Percentiles rank a stretch among this genome's conserved stretches.
Evolutionary conservation across 768 basidiomycete genomes (phyloP).

Genomic region (Suillus luteus): DNA sequence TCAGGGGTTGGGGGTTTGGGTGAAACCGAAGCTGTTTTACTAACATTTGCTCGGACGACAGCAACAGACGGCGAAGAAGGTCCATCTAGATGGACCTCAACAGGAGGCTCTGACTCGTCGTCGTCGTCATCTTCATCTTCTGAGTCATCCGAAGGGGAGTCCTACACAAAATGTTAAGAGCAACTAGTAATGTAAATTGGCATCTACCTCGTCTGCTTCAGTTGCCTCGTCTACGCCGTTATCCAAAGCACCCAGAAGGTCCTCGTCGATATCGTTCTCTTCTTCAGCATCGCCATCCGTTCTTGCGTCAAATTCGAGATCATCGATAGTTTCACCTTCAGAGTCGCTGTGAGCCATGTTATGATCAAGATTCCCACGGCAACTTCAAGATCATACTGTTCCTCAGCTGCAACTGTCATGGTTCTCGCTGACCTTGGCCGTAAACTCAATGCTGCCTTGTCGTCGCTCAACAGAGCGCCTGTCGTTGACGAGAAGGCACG

Average conservation of each 20-base stretch:
- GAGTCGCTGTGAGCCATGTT: constrained; percentile 60
- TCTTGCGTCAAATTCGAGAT: constrained; percentile 52
- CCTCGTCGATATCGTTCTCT: constrained; percentile 58
- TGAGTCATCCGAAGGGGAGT: constrained; percentile 61
- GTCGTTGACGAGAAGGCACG: constrained; percentile 90
- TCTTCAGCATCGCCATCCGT: constrained; percentile 48
- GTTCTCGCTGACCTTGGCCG: constrained; percentile 95
- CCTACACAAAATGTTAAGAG: constrained; percentile 36
- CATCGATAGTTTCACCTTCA: constrained; percentile 64
- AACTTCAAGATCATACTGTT: constrained; percentile 18
- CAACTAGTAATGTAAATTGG: constrained; percentile 5
- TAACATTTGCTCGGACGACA: constrained; percentile 21
- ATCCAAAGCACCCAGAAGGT: constrained; percentile 60
- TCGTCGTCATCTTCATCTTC: constrained; percentile 65
- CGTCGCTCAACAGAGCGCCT: constrained; percentile 82
- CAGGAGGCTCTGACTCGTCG: constrained; percentile 45
- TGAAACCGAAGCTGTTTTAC: constrained; percentile 18
- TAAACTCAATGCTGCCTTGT: constrained; percentile 90
- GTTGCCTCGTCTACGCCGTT: constrained; percentile 61
- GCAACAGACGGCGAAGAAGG: constrained; percentile 31
- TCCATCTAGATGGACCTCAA: constrained; percentile 36
- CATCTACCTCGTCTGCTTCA: constrained; percentile 71
- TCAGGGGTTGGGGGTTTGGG: constrained; percentile 33
- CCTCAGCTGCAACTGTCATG: constrained; percentile 49
- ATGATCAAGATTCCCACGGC: constrained; percentile 33